Evolutionary conservation across 768 basidiomycete genomes (phyloP).

Genomic region (Hygrophoropsis aurantiaca): DNA sequence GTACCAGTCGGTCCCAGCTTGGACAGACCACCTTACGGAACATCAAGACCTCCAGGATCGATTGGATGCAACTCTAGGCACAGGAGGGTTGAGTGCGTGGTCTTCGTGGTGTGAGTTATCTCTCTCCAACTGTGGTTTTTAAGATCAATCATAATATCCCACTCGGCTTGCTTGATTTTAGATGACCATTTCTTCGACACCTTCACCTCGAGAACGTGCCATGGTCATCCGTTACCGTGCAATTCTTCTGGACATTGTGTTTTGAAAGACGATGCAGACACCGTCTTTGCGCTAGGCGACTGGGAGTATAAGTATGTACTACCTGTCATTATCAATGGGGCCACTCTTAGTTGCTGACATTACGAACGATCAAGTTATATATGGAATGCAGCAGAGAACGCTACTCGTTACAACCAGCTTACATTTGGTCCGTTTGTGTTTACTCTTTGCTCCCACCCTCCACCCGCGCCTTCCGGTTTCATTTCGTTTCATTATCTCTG

Average conservation of each 20-base stretch:
- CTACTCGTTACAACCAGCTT: conserved; percentile 42
- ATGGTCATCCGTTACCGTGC: conserved; percentile 45
- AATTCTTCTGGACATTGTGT: conserved; percentile 42
- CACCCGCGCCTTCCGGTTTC: no score
- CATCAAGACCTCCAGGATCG: conserved; percentile 37
- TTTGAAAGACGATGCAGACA: conserved; percentile 43
- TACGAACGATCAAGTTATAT: conserved; percentile 38
- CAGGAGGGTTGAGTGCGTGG: conserved; percentile 40
- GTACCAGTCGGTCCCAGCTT: conserved; percentile 44
- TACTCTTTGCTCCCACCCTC: no score
- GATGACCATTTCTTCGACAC: conserved; percentile 55
- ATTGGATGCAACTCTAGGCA: conserved; percentile 40
- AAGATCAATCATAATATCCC: not conserved
- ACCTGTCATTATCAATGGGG: conserved; percentile 22
- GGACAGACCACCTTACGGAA: conserved; percentile 43
- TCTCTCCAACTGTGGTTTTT: not conserved
- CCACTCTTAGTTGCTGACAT: not conserved
- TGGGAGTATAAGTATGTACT: conserved; percentile 61
- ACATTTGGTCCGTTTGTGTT: conserved; percentile 43
- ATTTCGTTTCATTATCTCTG: not conserved
- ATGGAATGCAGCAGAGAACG: conserved; percentile 46
- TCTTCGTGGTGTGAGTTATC: conserved; percentile 43
- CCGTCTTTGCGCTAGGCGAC: conserved; percentile 55
- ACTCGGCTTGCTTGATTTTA: conserved; percentile 8
- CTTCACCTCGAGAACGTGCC: conserved; percentile 48